These are phyloP conservation scores for Dothideomycetidae sp. DNA, from an alignment of 2,329 filamentous ascomycete species.

Conservation along the genomic window DNA sequence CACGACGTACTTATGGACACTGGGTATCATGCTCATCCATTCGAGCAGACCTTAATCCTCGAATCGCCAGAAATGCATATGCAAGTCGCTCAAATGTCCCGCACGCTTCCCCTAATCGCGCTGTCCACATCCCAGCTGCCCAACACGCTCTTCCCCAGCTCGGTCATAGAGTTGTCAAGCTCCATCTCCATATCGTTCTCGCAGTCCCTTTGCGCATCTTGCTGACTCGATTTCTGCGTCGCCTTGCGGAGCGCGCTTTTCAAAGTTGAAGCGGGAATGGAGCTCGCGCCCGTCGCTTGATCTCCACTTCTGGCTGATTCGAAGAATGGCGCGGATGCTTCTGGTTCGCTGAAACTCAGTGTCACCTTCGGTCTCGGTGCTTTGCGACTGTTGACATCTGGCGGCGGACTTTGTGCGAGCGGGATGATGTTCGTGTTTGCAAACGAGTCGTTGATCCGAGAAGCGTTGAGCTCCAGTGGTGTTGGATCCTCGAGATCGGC, in stretches of 20 bases:
- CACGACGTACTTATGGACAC: not conserved
- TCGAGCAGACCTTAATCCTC: no score
- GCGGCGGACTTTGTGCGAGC: not conserved
- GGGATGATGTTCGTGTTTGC: not conserved
- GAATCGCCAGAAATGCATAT: not conserved
- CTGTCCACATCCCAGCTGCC: slow-evolving; percentile 7
- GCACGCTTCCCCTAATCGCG: not conserved
- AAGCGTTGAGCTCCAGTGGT: not conserved
- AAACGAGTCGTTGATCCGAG: not conserved
- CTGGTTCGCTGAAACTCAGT: not conserved
- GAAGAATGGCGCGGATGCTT: not conserved
- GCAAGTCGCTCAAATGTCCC: not conserved
- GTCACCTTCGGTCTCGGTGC: not conserved
- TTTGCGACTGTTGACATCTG: not conserved
- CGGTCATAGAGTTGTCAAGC: slow-evolving; percentile 1
- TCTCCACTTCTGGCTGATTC: not conserved
- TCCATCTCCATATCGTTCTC: not conserved
- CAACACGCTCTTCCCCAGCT: slow-evolving; percentile 3
- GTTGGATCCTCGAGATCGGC: not conserved
- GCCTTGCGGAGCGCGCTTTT: slow-evolving; percentile 7
- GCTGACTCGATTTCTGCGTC: not conserved
- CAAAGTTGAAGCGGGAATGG: not conserved
- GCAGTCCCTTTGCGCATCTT: slow-evolving; percentile 6
- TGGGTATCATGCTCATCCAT: no score
- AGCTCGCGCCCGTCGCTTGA: not conserved